Percentiles rank a stretch among this genome's conserved stretches.
Conservation (phyloP, 2,329 filamentous ascomycete species). For the Phaeosphaeriaceae sp. region DNA sequence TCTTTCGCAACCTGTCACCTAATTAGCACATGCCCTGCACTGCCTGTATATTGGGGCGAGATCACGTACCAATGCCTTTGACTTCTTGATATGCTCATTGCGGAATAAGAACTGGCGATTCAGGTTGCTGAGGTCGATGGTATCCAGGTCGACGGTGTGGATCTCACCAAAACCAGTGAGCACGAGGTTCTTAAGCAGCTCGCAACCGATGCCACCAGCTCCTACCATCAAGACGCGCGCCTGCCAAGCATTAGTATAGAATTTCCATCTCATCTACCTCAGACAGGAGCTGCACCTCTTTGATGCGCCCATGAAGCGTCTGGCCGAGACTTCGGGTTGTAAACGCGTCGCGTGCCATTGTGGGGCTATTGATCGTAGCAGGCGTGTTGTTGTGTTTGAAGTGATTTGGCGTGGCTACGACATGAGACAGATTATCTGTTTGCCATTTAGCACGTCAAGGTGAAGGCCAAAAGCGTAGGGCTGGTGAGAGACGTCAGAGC, state of each 20-base stretch:
- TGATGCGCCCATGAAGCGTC: constrained; percentile 67
- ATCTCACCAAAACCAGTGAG: constrained; percentile 91
- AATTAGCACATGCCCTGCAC: constrained; percentile 24
- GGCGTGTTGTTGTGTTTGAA: constrained; percentile 6
- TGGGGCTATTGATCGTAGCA: constrained; percentile 16
- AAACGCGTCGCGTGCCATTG: constrained; percentile 57
- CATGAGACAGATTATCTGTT: constrained; percentile 10
- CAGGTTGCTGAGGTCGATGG: constrained; percentile 95
- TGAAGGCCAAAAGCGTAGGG: constrained; percentile 11
- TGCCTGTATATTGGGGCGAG: neutral
- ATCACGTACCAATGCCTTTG: constrained; percentile 80
- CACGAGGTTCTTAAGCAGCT: constrained; percentile 94
- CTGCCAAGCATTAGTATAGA: constrained; percentile 55
- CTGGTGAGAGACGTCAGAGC: constrained; percentile 35
- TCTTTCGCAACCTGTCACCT: constrained; percentile 81
- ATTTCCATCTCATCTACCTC: constrained; percentile 2
- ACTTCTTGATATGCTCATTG: constrained; percentile 96
- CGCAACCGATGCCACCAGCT: constrained; percentile 95
- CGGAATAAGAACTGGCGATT: constrained; percentile 98
- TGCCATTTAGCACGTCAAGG: neutral
- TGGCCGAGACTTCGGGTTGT: constrained; percentile 66
- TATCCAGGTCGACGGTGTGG: constrained; percentile 95
- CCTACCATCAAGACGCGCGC: constrained; percentile 91
- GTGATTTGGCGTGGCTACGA: constrained; percentile 17
- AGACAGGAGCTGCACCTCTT: constrained; percentile 62